Evolutionary conservation across 2,329 filamentous ascomycete genomes (phyloP).

Genomic region (Colletotrichum sp.): DNA sequence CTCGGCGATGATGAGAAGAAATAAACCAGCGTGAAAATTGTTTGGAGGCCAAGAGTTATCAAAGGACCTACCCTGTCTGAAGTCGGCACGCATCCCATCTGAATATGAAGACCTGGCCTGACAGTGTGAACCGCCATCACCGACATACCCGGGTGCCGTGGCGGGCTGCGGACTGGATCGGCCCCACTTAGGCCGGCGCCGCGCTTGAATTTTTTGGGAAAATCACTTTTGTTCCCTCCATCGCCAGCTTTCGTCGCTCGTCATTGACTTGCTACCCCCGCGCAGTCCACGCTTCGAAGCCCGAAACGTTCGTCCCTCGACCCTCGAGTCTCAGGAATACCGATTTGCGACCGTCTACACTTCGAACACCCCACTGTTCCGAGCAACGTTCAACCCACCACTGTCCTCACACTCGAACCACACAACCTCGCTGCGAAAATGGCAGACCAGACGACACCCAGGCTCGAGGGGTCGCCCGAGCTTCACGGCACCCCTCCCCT

Average conservation of each 20-base stretch:
- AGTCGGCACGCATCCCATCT: background rate
- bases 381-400: background rate
- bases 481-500: slow-evolving; percentile 30
- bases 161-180: background rate
- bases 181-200: slow-evolving; percentile 2
- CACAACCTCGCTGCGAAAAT: background rate
- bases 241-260: background rate
- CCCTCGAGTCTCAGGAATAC: background rate
- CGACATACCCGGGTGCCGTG: background rate
- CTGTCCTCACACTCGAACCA: background rate
- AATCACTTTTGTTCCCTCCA: background rate
- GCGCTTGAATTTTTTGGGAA: slow-evolving; percentile 5
- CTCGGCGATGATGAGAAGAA: background rate
- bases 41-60: background rate
- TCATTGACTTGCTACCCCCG: background rate
- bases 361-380: background rate
- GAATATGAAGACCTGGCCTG: background rate
- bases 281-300: background rate
- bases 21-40: background rate
- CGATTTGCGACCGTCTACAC: background rate
- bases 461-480: slow-evolving; percentile 2
- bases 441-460: slow-evolving; percentile 10
- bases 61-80: background rate
- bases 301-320: background rate
- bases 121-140: background rate